Evolutionary conservation across 495 filamentous ascomycete genomes (phyloP).

Genomic region (Annulohypoxylon bovei): DNA sequence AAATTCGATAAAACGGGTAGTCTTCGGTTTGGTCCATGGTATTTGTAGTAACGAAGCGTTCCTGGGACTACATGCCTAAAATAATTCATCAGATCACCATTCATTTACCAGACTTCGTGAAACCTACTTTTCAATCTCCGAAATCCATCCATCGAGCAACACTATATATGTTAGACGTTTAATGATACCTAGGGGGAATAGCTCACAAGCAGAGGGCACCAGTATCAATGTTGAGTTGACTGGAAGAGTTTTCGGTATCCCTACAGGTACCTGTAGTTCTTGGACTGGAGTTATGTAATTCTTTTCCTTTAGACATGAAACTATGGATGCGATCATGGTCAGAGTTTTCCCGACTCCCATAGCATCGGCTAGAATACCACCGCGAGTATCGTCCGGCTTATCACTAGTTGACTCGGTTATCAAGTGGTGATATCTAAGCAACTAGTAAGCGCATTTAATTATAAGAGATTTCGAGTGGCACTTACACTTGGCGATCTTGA

Average conservation of each 20-base stretch:
- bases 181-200: too few relatives aligned
- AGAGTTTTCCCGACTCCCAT: conserved; percentile 57
- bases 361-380: conserved; percentile 50
- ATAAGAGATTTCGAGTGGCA: too few relatives aligned
- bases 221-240: background rate
- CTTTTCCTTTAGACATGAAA: too few relatives aligned
- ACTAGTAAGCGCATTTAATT: too few relatives aligned
- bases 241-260: too few relatives aligned
- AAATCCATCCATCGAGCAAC: background rate
- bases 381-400: conserved; percentile 9
- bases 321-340: conserved; percentile 43
- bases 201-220: background rate
- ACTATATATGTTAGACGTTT: too few relatives aligned
- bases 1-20: background rate
- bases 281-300: too few relatives aligned
- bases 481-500: too few relatives aligned
- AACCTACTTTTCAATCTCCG: background rate
- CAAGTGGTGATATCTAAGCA: conserved; percentile 17
- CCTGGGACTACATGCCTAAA: background rate
- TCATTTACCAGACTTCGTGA: too few relatives aligned
- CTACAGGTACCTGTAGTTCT: too few relatives aligned
- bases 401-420: conserved; percentile 15
- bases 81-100: background rate
- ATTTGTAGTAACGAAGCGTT: conserved; percentile 4
- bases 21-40: background rate